These are phyloP conservation scores for Kwoniella bestiolae DNA, from an alignment of 768 basidiomycete species.

Conservation along the genomic window DNA sequence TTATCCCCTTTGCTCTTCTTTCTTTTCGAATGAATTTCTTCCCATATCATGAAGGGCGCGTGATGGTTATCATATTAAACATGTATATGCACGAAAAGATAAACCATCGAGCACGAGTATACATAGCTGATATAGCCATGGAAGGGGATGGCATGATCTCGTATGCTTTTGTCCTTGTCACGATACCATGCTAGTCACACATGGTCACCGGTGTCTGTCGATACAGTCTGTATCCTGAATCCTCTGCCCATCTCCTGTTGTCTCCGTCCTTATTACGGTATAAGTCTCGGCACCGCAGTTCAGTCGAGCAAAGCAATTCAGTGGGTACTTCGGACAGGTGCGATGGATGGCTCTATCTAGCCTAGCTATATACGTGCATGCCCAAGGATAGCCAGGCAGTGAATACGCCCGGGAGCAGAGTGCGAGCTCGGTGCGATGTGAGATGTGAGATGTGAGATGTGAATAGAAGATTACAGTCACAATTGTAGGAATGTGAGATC, in stretches of 20 bases:
- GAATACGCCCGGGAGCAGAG: background rate
- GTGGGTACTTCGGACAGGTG: background rate
- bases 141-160: too few relatives aligned
- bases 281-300: background rate
- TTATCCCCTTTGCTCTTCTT: background rate
- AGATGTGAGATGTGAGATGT: background rate
- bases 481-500: too few relatives aligned
- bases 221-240: too few relatives aligned
- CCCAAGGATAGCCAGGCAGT: too few relatives aligned
- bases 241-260: too few relatives aligned
- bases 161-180: too few relatives aligned
- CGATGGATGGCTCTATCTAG: background rate
- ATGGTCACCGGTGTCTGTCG: too few relatives aligned
- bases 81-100: slow-evolving; percentile 14
- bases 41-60: background rate
- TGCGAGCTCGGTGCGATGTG: background rate
- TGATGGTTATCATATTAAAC: background rate
- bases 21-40: slow-evolving; percentile 9
- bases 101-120: background rate
- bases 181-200: too few relatives aligned
- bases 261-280: too few relatives aligned
- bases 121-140: too few relatives aligned
- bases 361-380: background rate
- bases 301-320: too few relatives aligned
- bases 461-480: too few relatives aligned